These are phyloP conservation scores for Pleurozium schreberi DNA, from an alignment of 225 moss, liverwort and hornwort species.

Conservation along the genomic window DNA sequence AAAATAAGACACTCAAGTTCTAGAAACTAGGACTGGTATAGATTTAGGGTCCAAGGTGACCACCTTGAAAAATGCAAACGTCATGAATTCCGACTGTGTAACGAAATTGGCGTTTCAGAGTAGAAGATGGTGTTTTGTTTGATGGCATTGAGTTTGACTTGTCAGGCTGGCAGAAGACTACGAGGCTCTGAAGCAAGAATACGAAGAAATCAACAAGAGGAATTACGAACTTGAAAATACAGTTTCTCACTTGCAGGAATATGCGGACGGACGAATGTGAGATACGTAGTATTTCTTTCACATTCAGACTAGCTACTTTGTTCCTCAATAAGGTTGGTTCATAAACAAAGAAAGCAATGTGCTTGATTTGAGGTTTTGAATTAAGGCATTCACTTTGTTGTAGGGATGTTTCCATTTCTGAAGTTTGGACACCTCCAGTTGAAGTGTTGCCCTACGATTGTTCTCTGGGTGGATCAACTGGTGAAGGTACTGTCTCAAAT, in stretches of 20 bases:
- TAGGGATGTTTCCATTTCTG: slow-evolving; percentile 31
- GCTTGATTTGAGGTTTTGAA: neutral
- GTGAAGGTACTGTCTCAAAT: slow-evolving; percentile 15
- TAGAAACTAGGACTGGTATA: neutral
- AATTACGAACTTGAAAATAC: slow-evolving; percentile 48
- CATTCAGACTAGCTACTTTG: neutral
- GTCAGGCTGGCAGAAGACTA: slow-evolving; percentile 48
- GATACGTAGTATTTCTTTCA: neutral
- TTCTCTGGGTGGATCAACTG: slow-evolving; percentile 23
- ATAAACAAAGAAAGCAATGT: neutral
- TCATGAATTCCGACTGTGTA: neutral
- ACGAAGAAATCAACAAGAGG: slow-evolving; percentile 40
- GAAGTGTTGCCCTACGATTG: slow-evolving; percentile 34
- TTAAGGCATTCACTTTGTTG: neutral
- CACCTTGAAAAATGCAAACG: neutral
- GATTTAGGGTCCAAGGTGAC: neutral
- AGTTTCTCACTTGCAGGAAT: slow-evolving; percentile 29
- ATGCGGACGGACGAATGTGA: slow-evolving; percentile 42
- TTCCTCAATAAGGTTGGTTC: neutral
- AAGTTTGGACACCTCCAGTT: slow-evolving; percentile 32
- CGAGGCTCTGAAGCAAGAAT: slow-evolving; percentile 51
- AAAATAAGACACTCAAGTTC: neutral
- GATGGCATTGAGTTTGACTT: neutral
- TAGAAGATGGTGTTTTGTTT: neutral
- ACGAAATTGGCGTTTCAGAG: neutral